Conservation (phyloP, 2,329 filamentous ascomycete genomes). For the Cordyceps cateniannulata region DNA sequence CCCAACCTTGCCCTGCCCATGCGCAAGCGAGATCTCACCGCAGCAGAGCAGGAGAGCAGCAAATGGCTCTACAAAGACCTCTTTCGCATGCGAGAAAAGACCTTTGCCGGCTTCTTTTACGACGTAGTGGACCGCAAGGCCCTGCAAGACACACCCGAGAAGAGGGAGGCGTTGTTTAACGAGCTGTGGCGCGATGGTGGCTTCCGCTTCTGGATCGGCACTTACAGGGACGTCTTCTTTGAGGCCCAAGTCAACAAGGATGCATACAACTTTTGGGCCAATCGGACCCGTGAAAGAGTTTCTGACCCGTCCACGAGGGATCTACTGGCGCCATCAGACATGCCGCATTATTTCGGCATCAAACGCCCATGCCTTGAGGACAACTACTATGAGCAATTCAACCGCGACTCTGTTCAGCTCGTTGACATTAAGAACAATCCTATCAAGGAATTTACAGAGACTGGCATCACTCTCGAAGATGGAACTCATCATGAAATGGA, state of each 20-base stretch:
- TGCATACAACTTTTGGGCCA: slow-evolving; percentile 43
- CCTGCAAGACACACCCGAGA: slow-evolving; percentile 23
- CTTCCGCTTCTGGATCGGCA: slow-evolving; percentile 26
- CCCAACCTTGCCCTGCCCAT: slow-evolving; percentile 56
- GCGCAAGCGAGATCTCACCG: slow-evolving; percentile 32
- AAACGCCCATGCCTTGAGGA: slow-evolving; percentile 42
- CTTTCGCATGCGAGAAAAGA: background rate
- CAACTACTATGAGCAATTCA: slow-evolving; percentile 41
- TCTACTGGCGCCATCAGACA: slow-evolving; percentile 39
- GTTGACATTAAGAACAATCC: slow-evolving; percentile 38
- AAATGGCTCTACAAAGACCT: background rate
- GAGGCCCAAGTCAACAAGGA: slow-evolving; percentile 36
- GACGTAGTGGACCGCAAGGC: background rate
- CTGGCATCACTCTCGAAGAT: slow-evolving; percentile 32
- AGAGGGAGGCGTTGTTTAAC: slow-evolving; percentile 36
- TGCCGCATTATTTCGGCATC: slow-evolving; percentile 38
- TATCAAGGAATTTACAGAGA: slow-evolving; percentile 32
- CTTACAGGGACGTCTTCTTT: slow-evolving; percentile 32
- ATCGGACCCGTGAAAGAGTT: slow-evolving; percentile 37
- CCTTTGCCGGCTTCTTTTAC: background rate
- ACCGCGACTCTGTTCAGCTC: slow-evolving; percentile 16
- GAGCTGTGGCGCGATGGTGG: slow-evolving; percentile 37
- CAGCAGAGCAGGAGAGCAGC: background rate
- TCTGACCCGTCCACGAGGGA: slow-evolving; percentile 36
- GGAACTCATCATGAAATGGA: slow-evolving; percentile 28